Percentiles rank a stretch among this genome's conserved stretches.
Conservation (phyloP, 352 stramenopile species). For the Pythium angustatum region DNA sequence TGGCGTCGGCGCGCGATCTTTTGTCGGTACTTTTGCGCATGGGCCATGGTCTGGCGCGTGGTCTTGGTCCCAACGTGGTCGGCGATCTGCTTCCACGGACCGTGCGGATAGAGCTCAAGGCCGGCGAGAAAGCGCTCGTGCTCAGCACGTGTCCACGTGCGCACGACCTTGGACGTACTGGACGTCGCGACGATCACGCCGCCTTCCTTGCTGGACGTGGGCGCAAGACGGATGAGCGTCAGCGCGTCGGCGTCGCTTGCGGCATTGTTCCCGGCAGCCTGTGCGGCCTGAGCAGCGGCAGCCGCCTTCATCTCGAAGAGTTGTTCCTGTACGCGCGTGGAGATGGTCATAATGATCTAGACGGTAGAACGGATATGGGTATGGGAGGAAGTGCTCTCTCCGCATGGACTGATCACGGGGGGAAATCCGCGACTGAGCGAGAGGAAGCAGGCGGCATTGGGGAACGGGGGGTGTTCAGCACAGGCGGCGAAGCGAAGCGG, state of each 20-base stretch:
- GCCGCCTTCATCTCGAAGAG: slow-evolving; percentile 71
- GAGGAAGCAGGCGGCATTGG: neutral
- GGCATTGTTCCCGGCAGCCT: slow-evolving; percentile 3
- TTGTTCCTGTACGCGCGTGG: slow-evolving; percentile 81
- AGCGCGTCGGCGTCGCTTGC: slow-evolving; percentile 24
- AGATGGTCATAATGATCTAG: slow-evolving; percentile 92
- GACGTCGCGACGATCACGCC: slow-evolving; percentile 37
- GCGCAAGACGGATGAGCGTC: slow-evolving; percentile 70
- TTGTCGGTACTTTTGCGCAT: slow-evolving; percentile 84
- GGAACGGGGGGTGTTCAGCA: neutral
- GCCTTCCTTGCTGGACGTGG: slow-evolving; percentile 84
- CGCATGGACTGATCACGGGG: slow-evolving; percentile 18
- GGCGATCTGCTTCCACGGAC: slow-evolving; percentile 87
- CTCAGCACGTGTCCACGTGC: slow-evolving; percentile 84
- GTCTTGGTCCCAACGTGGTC: slow-evolving; percentile 87
- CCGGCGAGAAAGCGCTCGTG: slow-evolving; percentile 87
- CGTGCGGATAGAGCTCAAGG: slow-evolving; percentile 84
- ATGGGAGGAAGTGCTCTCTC: slow-evolving; percentile 6
- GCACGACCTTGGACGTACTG: slow-evolving; percentile 33
- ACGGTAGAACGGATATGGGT: neutral
- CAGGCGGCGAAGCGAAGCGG: slow-evolving; percentile 3
- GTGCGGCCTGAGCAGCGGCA: slow-evolving; percentile 17
- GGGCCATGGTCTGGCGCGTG: slow-evolving; percentile 93
- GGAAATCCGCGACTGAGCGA: slow-evolving; percentile 21
- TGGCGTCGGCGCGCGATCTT: slow-evolving; percentile 79